Evolutionary conservation across 1,284 basidiomycete species (phyloP), one percentile per base, ranked within the genome.

Genomic region (Tilletia caries): DNA sequence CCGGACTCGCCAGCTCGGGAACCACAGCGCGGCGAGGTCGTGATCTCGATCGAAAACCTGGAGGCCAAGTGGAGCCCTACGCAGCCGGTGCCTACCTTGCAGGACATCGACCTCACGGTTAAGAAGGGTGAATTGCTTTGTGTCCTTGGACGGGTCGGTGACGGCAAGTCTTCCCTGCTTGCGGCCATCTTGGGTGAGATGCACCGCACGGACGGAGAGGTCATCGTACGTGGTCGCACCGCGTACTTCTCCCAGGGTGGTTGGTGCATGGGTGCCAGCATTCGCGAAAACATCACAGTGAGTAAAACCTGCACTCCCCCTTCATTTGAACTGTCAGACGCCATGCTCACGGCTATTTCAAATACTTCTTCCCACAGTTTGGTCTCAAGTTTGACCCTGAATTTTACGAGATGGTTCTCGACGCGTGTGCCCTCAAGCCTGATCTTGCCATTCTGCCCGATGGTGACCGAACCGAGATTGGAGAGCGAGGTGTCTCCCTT

Each of bases 221-320:
- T 95, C 0, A 85, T 86, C 0, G 77, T 96, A 0, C 87, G 86
- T 23, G 94, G 94, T 1, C 69, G 71, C 13, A 86, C 95, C n/a
- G 90, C 93, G 0, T 97, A 95, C 84, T 93, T 92, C 18, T 88
- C 90, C 32, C 95, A 97, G 80, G 91, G 90, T 77, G 91, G 93
- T 37, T 97, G 94, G 92, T 91, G 71, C 68, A 78, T 78, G 76
- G 76, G 76, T 91, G 92, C 75, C 32, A 52, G 70, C 23, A 68
- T 70, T 29, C 54, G 69, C n/a, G 68, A 76, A 52, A 75, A 79
- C 66, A 73, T 76, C 48, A 68, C 33, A 32, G 58, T 62, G 33
- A 62, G 58, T 62, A 1, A 27, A 58, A 48, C 62, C 25, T 67
- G 60, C 48, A 52, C 46, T n/a, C n/a, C n/a, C n/a, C n/a, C n/a